These are phyloP conservation scores for Cyathus striatus DNA, from an alignment of 768 basidiomycete genomes.

Conservation along the genomic window DNA sequence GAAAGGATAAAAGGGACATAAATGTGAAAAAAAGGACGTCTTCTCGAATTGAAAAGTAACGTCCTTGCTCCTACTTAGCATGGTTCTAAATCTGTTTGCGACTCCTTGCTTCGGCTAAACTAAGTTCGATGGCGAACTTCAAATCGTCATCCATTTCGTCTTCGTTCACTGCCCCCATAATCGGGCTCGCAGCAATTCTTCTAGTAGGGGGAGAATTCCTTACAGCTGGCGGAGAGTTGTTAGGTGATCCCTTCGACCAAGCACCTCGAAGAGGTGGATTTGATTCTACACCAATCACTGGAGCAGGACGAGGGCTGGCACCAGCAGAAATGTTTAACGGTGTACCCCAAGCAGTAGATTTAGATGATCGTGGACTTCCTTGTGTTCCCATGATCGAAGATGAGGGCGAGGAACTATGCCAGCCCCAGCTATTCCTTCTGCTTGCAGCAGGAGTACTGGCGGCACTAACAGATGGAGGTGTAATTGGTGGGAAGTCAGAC, in stretches of 20 bases:
- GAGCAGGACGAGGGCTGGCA: too few species aligned
- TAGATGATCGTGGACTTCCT: too few species aligned
- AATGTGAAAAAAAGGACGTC: too few species aligned
- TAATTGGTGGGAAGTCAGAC: not conserved
- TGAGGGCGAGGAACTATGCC: constrained; percentile 21
- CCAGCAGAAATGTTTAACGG: too few species aligned
- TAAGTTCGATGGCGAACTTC: constrained; percentile 61
- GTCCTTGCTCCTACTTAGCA: too few species aligned
- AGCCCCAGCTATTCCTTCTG: not conserved
- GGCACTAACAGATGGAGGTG: not conserved
- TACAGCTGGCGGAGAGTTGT: not conserved
- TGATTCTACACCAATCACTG: too few species aligned
- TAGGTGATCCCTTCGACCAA: constrained; percentile 4
- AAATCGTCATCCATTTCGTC: constrained; percentile 61
- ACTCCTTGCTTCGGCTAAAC: constrained; percentile 60
- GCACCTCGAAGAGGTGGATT: constrained; percentile 10
- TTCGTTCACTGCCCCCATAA: constrained; percentile 1
- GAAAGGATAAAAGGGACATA: too few species aligned
- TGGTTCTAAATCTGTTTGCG: too few species aligned
- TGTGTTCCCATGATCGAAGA: too few species aligned
- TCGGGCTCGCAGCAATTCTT: not conserved
- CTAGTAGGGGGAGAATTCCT: not conserved
- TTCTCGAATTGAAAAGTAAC: too few species aligned
- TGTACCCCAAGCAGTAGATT: too few species aligned
- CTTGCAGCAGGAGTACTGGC: not conserved